Percentiles rank a stretch among this genome's conserved stretches.
Evolutionary conservation across 202 grass and related monocot species (phyloP).

Genomic region (Setaria viridis): DNA sequence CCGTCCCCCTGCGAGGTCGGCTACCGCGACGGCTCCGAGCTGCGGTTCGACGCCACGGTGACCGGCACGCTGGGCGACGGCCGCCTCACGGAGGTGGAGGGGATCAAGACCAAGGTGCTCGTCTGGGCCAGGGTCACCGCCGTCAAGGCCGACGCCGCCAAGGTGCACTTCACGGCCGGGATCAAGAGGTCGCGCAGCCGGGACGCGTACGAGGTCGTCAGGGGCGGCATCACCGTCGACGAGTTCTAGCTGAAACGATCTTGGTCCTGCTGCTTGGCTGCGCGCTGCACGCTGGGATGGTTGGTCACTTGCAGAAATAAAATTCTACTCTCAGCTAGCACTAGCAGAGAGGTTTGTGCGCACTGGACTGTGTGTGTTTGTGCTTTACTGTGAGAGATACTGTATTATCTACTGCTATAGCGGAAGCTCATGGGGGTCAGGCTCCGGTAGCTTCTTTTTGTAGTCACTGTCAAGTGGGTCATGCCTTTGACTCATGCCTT

Average conservation of each 20-base stretch:
- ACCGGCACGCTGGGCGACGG: slow-evolving; percentile 65
- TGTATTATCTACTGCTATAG: too few species aligned
- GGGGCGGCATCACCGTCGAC: slow-evolving; percentile 62
- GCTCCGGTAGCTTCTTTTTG: too few species aligned
- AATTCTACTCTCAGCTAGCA: not conserved
- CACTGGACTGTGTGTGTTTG: not conserved
- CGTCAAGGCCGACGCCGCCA: slow-evolving; percentile 70
- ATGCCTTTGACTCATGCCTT: too few species aligned
- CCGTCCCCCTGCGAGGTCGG: slow-evolving; percentile 84
- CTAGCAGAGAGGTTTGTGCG: not conserved
- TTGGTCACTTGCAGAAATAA: not conserved
- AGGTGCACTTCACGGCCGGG: slow-evolving; percentile 80
- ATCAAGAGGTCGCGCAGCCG: slow-evolving; percentile 74
- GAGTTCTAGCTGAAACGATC: slow-evolving; percentile 45
- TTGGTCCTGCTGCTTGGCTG: not conserved
- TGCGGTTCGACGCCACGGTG: slow-evolving; percentile 81
- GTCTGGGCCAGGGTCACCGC: slow-evolving; percentile 82
- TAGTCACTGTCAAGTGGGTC: too few species aligned
- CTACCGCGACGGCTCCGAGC: slow-evolving; percentile 80
- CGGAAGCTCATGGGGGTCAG: too few species aligned
- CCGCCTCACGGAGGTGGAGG: slow-evolving; percentile 68
- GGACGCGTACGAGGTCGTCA: slow-evolving; percentile 79
- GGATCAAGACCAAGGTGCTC: slow-evolving; percentile 93
- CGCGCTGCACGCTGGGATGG: not conserved
- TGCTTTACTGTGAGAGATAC: not conserved